These are phyloP conservation scores for Amanita inopinata DNA, from an alignment of 768 basidiomycete species.

Conservation along the genomic window DNA sequence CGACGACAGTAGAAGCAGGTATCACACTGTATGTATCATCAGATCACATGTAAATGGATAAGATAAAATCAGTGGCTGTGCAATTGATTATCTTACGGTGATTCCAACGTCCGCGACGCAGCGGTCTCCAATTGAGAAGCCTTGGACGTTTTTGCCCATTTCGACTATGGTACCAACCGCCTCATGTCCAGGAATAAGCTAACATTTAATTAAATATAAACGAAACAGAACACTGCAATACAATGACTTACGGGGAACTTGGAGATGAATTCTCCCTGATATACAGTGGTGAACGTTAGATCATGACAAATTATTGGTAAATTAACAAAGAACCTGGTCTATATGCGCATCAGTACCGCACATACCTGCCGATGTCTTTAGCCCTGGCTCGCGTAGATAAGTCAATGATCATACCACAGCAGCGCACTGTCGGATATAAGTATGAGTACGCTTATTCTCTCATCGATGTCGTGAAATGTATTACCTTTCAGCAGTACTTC, in stretches of 20 bases:
- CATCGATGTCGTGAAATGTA: constrained; percentile 3
- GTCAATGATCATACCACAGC: constrained; percentile 4
- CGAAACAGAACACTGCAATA: neutral
- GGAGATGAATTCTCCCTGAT: constrained; percentile 48
- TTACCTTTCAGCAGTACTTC: constrained; percentile 71
- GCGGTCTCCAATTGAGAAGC: constrained; percentile 69
- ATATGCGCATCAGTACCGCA: constrained; percentile 59
- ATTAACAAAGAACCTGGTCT: constrained; percentile 33
- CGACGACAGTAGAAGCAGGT: constrained; percentile 83
- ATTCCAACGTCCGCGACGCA: constrained; percentile 69
- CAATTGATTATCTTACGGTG: constrained; percentile 42
- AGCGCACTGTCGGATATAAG: neutral
- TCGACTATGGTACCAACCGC: constrained; percentile 65
- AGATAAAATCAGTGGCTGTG: constrained; percentile 10
- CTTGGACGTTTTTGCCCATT: constrained; percentile 73
- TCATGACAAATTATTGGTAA: neutral
- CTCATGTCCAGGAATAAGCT: constrained; percentile 71
- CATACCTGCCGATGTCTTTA: constrained; percentile 27
- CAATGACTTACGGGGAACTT: constrained; percentile 37
- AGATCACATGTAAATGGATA: constrained; percentile 1
- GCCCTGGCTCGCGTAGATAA: neutral
- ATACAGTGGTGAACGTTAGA: neutral
- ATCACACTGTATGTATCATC: constrained; percentile 49
- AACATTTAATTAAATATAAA: constrained; percentile 4
- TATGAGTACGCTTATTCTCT: neutral